Evolutionary conservation across 768 basidiomycete species (phyloP).

Genomic region (Candolleomyces eurysporus): DNA sequence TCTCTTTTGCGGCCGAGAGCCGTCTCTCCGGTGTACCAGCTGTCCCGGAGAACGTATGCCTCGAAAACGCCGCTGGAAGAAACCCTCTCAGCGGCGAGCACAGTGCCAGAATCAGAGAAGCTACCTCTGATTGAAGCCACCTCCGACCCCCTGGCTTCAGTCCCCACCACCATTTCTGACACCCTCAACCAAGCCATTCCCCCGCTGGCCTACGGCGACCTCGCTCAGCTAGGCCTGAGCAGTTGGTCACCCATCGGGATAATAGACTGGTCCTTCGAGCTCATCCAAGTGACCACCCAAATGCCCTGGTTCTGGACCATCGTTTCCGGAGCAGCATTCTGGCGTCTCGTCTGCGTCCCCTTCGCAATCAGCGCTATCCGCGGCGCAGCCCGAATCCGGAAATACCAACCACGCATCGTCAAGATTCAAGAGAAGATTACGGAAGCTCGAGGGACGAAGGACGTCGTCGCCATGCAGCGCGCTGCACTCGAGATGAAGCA

Average conservation of each 20-base stretch:
- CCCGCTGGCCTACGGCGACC: slow-evolving; percentile 68
- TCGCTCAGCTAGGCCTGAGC: slow-evolving; percentile 64
- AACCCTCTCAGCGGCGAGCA: not conserved
- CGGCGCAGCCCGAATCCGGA: slow-evolving; percentile 57
- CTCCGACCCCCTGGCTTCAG: slow-evolving; percentile 8
- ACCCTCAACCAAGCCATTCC: slow-evolving; percentile 29
- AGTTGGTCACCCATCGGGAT: slow-evolving; percentile 66
- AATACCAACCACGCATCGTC: slow-evolving; percentile 53
- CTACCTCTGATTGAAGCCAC: not conserved
- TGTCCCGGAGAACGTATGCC: not conserved
- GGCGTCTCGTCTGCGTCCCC: slow-evolving; percentile 62
- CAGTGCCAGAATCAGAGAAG: not conserved
- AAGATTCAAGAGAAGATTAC: slow-evolving; percentile 46
- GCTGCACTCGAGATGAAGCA: slow-evolving; percentile 50
- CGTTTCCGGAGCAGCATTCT: slow-evolving; percentile 57
- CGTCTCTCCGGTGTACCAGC: not conserved
- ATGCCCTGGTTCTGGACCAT: slow-evolving; percentile 88
- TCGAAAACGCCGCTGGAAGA: not conserved
- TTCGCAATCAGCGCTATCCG: slow-evolving; percentile 55
- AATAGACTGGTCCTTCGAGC: slow-evolving; percentile 60
- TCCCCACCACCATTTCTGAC: slow-evolving; percentile 17
- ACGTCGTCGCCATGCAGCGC: slow-evolving; percentile 49
- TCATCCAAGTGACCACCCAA: slow-evolving; percentile 65
- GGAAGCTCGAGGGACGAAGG: slow-evolving; percentile 27
- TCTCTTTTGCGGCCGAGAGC: not conserved